Evolutionary conservation across 116 monocot genomes (phyloP).

Genomic region (Cymodocea nodosa): DNA sequence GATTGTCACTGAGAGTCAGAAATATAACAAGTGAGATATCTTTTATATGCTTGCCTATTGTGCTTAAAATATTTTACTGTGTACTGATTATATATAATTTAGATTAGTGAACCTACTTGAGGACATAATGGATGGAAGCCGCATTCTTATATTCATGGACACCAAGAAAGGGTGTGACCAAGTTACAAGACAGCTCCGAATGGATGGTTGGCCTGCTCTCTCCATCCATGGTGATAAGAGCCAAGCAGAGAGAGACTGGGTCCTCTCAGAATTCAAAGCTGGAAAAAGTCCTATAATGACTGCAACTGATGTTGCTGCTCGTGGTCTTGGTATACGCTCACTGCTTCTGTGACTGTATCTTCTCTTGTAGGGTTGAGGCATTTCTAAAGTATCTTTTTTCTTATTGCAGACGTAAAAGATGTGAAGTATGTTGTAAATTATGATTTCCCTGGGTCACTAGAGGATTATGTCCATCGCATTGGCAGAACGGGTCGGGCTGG

Average conservation of each 20-base stretch:
- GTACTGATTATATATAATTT: constrained; percentile 8
- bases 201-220: constrained; percentile 99
- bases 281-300: constrained; percentile 99
- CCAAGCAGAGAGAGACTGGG: constrained; percentile 99
- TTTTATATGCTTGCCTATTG: neutral
- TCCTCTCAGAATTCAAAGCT: constrained; percentile 94
- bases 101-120: constrained; percentile 92
- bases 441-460: constrained; percentile 94
- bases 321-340: constrained; percentile 68
- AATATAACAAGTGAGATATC: constrained; percentile 90
- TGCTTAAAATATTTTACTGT: neutral
- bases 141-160: constrained; percentile 94
- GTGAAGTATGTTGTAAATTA: constrained; percentile 97
- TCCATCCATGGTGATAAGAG: constrained; percentile 99
- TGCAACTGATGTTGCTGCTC: constrained; percentile 18
- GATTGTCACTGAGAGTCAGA: constrained; percentile 90
- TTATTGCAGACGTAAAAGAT: constrained; percentile 86
- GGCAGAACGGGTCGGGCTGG: constrained; percentile 97
- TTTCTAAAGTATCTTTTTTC: constrained; percentile 2
- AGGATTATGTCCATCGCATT: constrained; percentile 98
- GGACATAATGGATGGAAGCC: constrained; percentile 98
- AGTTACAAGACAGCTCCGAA: constrained; percentile 88
- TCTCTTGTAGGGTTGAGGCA: neutral
- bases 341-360: neutral
- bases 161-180: constrained; percentile 99